phyloP scores from a whole-genome alignment of 106 monocot genomes.

The Dendrobium catenatum region DNA sequence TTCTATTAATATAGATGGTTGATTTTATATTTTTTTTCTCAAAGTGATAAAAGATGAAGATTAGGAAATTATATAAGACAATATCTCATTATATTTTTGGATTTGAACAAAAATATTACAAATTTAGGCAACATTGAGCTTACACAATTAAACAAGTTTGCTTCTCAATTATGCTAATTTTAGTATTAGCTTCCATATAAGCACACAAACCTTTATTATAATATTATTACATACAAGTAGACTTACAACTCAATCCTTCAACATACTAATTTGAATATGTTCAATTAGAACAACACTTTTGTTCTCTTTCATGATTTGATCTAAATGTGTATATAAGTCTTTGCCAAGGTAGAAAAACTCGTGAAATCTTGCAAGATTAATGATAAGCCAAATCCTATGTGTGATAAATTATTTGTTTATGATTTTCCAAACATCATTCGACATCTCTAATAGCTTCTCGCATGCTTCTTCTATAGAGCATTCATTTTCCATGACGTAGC shows the following conservation, averaged over 20 bases:
- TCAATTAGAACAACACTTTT: background rate
- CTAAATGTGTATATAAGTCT: background rate
- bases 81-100: no score
- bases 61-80: no score
- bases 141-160: no score
- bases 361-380: constrained; percentile 2
- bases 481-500: background rate
- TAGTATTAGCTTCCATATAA: no score
- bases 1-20: no score
- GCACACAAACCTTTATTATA: no score
- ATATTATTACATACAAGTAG: background rate
- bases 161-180: no score
- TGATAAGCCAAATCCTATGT: background rate
- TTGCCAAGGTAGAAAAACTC: background rate
- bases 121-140: no score
- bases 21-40: no score
- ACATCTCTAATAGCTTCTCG: background rate
- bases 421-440: background rate
- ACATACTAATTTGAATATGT: background rate
- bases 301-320: background rate
- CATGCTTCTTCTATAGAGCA: constrained; percentile 3
- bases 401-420: background rate
- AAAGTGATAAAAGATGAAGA: no score
- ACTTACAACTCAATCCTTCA: background rate
- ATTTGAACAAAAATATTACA: no score